Evolutionary conservation across 1,139 yeast genomes (phyloP).

Genomic region (Diutina ranongensis): DNA sequence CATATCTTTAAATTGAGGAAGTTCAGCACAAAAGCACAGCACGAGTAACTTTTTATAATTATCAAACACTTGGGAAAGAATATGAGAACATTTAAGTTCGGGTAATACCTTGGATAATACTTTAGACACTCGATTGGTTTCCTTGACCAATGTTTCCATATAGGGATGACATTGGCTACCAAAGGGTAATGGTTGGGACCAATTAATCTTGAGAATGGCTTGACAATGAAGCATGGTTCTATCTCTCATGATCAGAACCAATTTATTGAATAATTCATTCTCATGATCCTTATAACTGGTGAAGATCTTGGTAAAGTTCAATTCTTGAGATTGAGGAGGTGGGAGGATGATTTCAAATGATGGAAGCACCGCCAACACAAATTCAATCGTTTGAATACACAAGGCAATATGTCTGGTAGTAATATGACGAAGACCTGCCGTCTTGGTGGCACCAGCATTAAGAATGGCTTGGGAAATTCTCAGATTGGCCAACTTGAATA

Average conservation of each 20-base stretch:
- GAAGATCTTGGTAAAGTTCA: conserved; percentile 21
- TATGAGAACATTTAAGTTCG: conserved; percentile 32
- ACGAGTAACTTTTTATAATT: conserved; percentile 46
- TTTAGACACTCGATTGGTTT: conserved; percentile 50
- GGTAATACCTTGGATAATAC: conserved; percentile 52
- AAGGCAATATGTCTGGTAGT: conserved; percentile 66
- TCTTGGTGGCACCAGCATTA: conserved; percentile 68
- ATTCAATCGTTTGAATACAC: conserved; percentile 47
- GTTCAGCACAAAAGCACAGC: conserved; percentile 40
- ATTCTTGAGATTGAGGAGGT: conserved; percentile 14
- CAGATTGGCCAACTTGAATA: conserved; percentile 41
- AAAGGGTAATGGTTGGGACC: conserved; percentile 32
- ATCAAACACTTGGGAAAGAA: conserved; percentile 48
- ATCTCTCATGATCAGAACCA: conserved; percentile 61
- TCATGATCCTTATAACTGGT: conserved; percentile 47
- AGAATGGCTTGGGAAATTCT: conserved; percentile 53
- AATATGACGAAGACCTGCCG: conserved; percentile 67
- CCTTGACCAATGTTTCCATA: conserved; percentile 59
- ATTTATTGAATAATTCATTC: conserved; percentile 51
- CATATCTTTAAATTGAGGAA: conserved; percentile 41
- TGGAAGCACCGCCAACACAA: conserved; percentile 20
- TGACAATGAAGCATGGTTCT: conserved; percentile 41
- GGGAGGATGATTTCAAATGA: conserved; percentile 13
- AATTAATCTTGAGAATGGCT: conserved; percentile 35
- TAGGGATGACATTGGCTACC: conserved; percentile 44